Evolutionary conservation across 129 eudicot genomes (phyloP).

Genomic region (Centaurea solstitialis): DNA sequence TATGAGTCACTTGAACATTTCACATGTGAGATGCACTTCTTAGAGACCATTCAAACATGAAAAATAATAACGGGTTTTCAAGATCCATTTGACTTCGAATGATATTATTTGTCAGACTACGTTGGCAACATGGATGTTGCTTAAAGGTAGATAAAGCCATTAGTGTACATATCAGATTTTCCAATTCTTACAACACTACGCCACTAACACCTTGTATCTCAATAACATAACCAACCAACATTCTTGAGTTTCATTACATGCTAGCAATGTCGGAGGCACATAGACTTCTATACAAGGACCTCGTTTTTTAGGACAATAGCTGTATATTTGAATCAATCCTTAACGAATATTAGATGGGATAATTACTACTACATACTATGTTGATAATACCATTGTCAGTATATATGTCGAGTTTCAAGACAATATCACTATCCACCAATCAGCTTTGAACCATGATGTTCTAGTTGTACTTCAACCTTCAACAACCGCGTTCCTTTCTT

Average conservation of each 20-base stretch:
- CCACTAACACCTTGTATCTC: not conserved
- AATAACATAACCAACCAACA: not conserved
- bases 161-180: not conserved
- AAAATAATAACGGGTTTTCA: no score
- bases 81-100: not conserved
- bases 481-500: no score
- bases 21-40: not conserved
- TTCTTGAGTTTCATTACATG: not conserved
- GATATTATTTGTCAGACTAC: not conserved
- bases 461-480: not conserved
- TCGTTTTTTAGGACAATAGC: not conserved
- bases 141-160: not conserved
- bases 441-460: not conserved
- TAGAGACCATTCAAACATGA: not conserved
- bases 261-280: not conserved
- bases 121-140: not conserved
- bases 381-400: no score
- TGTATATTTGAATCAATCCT: not conserved
- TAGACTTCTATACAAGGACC: not conserved
- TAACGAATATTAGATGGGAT: not conserved
- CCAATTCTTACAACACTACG: not conserved
- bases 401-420: not conserved
- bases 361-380: not conserved
- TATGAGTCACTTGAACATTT: not conserved
- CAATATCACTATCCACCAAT: not conserved